phyloP scores from a whole-genome alignment of 352 stramenopile species.

The Globisporangium viniferum region DNA sequence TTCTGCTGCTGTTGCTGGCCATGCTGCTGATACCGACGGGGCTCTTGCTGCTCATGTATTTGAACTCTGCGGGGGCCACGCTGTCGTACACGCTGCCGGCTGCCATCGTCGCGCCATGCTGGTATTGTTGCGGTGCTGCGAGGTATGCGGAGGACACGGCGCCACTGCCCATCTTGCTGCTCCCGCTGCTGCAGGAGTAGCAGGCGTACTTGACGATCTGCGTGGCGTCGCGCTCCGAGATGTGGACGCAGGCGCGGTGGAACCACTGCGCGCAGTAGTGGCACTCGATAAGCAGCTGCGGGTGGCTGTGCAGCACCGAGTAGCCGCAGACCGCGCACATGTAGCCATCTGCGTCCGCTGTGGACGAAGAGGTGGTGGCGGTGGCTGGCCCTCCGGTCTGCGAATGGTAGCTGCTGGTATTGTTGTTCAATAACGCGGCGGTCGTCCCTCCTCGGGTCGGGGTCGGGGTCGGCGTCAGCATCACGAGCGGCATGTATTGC shows the following conservation, averaged over 20 bases:
- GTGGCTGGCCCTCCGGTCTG: not conserved
- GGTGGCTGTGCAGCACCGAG: constrained; percentile 15
- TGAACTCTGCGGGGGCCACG: not conserved
- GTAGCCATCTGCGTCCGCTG: constrained; percentile 12
- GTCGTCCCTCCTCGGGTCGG: not conserved
- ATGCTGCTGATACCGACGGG: not conserved
- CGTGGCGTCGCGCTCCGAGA: constrained; percentile 44
- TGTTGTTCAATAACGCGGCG: not conserved
- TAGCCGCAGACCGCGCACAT: constrained; percentile 19
- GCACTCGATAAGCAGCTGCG: constrained; percentile 47
- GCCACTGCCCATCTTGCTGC: constrained; percentile 32
- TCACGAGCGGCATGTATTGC: constrained; percentile 5
- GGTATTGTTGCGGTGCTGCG: not conserved
- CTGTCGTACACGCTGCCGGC: constrained; percentile 5
- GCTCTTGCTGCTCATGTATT: not conserved
- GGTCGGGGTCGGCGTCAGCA: constrained; percentile 13
- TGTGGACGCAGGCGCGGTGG: constrained; percentile 43
- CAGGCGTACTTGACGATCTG: constrained; percentile 49
- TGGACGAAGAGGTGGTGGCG: not conserved
- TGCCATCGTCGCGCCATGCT: not conserved
- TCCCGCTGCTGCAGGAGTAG: constrained; percentile 32
- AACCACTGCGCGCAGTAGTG: constrained; percentile 54
- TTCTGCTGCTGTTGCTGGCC: not conserved
- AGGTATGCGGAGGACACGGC: constrained; percentile 24
- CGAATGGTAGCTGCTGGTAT: constrained; percentile 1